These are phyloP conservation scores for Endogone sp. DNA, from an alignment of 192 early-diverging fungal species.

Conservation along the genomic window DNA sequence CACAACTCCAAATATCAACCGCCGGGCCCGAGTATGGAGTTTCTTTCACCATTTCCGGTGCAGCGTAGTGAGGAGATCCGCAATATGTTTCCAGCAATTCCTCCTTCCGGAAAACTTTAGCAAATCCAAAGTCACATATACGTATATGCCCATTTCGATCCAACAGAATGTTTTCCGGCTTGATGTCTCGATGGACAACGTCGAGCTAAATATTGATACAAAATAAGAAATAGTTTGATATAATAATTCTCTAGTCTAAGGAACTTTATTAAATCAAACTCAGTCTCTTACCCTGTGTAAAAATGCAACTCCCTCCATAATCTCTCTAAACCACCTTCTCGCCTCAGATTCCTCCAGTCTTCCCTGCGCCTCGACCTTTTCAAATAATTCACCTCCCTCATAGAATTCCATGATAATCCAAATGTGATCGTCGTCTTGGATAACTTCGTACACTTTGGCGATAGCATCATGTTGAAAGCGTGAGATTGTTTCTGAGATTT, in stretches of 20 bases:
- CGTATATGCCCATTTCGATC: constrained; percentile 43
- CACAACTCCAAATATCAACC: constrained; percentile 56
- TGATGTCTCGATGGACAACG: constrained; percentile 59
- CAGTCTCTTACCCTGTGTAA: constrained; percentile 39
- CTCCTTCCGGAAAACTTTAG: constrained; percentile 42
- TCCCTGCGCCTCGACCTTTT: constrained; percentile 46
- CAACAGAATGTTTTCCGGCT: constrained; percentile 59
- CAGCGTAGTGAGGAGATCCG: constrained; percentile 62
- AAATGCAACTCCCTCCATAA: constrained; percentile 48
- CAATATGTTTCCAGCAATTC: constrained; percentile 64
- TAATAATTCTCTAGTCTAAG: not conserved
- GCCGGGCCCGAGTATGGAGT: constrained; percentile 55
- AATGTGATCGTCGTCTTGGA: constrained; percentile 45
- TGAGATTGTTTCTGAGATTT: constrained; percentile 35
- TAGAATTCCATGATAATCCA: constrained; percentile 58
- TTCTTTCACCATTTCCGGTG: constrained; percentile 62
- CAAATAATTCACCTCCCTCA: constrained; percentile 55
- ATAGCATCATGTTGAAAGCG: constrained; percentile 47
- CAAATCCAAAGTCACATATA: constrained; percentile 64
- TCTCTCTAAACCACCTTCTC: constrained; percentile 45
- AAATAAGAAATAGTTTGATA: constrained; percentile 2
- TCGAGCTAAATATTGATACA: constrained; percentile 53
- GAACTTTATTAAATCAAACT: not conserved
- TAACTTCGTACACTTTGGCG: constrained; percentile 48
- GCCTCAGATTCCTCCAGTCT: constrained; percentile 42